Evolutionary conservation across 805 yeast genomes (phyloP), one percentile per base, ranked within the genome.

Genomic region (Pichia scutulata): DNA sequence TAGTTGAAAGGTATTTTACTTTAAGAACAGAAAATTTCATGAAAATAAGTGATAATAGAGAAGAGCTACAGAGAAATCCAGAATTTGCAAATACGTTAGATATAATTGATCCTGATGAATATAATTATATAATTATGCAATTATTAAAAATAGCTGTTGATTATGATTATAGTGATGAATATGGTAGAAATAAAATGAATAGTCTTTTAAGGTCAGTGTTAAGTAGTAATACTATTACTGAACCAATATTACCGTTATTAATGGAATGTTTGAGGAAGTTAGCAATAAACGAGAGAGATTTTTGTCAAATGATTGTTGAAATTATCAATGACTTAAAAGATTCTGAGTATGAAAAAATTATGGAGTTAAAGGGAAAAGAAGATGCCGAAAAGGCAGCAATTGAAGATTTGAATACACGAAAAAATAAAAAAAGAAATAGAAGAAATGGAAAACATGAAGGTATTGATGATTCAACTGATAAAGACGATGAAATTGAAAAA

Each of bases 121-220:
- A 80, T 26, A 90, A 86, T 55, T 89, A 82, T 61, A 78, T 89
- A 44, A 74, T 89, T 41, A 80, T 81, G 51, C 96, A 93, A 64
- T 65, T 92, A 21, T 63, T 92, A 39, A 65, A 70, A 10, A 76
- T 88, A 25, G 83, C 90, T 0, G 76, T 76, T 26, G 77, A 78
- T 39, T 85, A 84, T 61, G 98, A 93, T 64, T 89, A 80, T 60
- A 84, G 89, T 58, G 97, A 93, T 69, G 96, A 90, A 65, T 77
- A 86, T 44, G 97, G 97, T 21, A 78, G 97, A 61, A 76, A 96
- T 63, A 80, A 81, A 43, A 80, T 89, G 79, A 68, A 86, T 39
- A 75, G 72, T 28, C 73, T 79, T 2, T 66, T 82, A 5, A 73
- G 88, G 69, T 71, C 78, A 22, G 70, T 82, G n/a, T 68, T 85